Percentiles rank a stretch among this genome's conserved stretches.
These are phyloP conservation scores for Colletotrichum sp. DNA, from an alignment of 2,329 filamentous ascomycete species.

Conservation along the genomic window DNA sequence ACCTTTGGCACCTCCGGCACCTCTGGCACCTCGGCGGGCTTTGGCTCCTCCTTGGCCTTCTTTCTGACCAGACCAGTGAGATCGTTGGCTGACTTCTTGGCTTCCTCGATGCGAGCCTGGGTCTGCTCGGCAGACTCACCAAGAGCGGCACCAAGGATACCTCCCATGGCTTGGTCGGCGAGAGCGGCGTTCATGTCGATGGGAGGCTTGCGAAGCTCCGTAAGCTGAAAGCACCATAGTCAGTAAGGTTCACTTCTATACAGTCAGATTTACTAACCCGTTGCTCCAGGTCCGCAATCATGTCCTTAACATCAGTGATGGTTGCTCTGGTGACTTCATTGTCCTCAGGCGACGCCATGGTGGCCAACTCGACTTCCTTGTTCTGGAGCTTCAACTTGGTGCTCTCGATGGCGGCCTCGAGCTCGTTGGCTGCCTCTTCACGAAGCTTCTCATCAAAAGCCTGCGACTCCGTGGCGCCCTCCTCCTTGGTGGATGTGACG, in stretches of 20 bases:
- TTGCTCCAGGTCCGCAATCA: constrained; percentile 80
- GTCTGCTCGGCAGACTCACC: constrained; percentile 67
- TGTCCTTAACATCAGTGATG: constrained; percentile 77
- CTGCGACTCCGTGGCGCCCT: constrained; percentile 49
- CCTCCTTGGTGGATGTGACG: constrained; percentile 65
- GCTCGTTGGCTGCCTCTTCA: constrained; percentile 72
- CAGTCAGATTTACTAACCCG: constrained; percentile 52
- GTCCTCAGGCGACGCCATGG: constrained; percentile 68
- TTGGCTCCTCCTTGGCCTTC: constrained; percentile 56
- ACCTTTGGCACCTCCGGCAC: not conserved
- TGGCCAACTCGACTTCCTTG: constrained; percentile 70
- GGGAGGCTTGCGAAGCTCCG: constrained; percentile 70
- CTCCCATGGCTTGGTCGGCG: constrained; percentile 54
- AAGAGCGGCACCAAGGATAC: constrained; percentile 67
- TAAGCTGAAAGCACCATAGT: constrained; percentile 50
- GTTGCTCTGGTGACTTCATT: constrained; percentile 66
- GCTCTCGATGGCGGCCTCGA: constrained; percentile 76
- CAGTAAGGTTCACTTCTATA: not conserved
- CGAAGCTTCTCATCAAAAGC: constrained; percentile 72
- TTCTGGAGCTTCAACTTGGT: constrained; percentile 73
- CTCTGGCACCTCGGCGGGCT: not conserved
- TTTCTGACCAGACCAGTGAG: constrained; percentile 77
- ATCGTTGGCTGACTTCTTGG: constrained; percentile 76
- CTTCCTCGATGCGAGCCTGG: constrained; percentile 71
- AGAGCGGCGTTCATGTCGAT: constrained; percentile 62